Evolutionary conservation across 208 protist genomes (phyloP).

Genomic region (Leishmania major): DNA sequence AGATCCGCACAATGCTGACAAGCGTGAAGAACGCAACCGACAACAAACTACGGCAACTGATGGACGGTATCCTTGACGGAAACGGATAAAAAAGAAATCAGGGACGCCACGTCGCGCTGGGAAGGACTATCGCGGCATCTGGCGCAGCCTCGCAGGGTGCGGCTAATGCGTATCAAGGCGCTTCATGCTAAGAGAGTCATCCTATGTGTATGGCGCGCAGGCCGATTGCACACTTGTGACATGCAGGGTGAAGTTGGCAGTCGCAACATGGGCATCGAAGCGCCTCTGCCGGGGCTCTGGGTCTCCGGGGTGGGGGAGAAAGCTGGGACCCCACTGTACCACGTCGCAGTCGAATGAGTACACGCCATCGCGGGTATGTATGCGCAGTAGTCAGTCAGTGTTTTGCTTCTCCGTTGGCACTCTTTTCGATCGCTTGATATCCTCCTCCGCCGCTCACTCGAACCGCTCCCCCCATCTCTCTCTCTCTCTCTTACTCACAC

Average conservation of each 20-base stretch:
- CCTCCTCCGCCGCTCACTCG: background rate
- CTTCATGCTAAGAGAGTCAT: background rate
- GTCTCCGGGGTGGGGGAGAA: background rate
- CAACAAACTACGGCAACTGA: background rate
- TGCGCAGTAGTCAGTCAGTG: background rate
- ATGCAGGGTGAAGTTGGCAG: background rate
- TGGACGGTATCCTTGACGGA: background rate
- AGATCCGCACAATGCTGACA: background rate
- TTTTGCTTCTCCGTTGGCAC: background rate
- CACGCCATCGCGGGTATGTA: background rate
- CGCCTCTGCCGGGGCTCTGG: background rate
- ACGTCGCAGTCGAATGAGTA: background rate
- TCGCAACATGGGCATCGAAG: background rate
- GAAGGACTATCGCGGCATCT: background rate
- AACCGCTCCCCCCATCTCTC: background rate
- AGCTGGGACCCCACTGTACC: background rate
- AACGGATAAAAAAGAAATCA: background rate
- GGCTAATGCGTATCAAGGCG: background rate
- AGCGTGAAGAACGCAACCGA: background rate
- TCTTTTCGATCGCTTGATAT: background rate
- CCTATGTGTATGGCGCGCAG: background rate
- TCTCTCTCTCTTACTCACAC: background rate
- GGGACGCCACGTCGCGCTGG: background rate
- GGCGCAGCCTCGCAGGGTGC: background rate
- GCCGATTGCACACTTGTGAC: background rate